phyloP scores from a whole-genome alignment of 2,329 filamentous ascomycete genomes.

The Colletotrichum tropicale region DNA sequence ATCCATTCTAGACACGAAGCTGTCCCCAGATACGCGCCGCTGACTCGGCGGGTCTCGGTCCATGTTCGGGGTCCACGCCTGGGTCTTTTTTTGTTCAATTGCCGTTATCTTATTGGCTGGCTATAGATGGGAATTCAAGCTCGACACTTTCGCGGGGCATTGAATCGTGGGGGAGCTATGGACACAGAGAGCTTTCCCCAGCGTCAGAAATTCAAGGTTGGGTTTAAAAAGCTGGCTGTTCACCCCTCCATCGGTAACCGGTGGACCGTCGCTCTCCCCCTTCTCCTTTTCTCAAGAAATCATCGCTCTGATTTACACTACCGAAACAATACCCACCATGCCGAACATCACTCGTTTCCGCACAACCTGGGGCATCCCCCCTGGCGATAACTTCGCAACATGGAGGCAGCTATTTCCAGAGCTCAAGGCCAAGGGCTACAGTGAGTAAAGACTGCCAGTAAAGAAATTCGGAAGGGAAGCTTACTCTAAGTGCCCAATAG shows the following conservation, averaged over 20 bases:
- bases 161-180: not conserved
- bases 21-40: not conserved
- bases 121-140: not conserved
- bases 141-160: not conserved
- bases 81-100: not conserved
- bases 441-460: not conserved
- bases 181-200: not conserved
- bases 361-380: slow-evolving; percentile 13
- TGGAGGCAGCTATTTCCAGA: slow-evolving; percentile 13
- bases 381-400: slow-evolving; percentile 9
- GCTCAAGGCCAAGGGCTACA: slow-evolving; percentile 19
- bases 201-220: not conserved
- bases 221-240: not conserved
- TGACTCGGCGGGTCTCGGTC: not conserved
- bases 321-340: not conserved
- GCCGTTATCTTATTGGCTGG: not conserved
- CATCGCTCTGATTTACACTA: not conserved
- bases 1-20: not conserved
- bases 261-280: not conserved
- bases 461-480: not conserved
- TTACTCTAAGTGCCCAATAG: not conserved
- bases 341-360: slow-evolving; percentile 7
- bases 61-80: not conserved
- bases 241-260: not conserved
- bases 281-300: not conserved